Conservation (phyloP, 441 rosid species). For the Jatropha multifida region DNA sequence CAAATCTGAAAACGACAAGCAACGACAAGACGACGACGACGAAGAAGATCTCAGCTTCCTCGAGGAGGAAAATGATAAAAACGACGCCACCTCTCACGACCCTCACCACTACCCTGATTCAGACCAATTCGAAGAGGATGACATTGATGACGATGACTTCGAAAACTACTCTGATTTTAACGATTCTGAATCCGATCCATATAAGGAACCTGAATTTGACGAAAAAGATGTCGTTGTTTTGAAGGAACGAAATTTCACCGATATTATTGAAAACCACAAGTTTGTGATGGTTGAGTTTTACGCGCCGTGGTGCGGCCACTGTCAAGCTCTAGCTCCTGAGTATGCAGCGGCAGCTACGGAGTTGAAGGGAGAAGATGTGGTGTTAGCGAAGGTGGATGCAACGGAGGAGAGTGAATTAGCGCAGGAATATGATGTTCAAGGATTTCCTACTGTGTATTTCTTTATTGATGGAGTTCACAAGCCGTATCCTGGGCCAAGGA, state of each 20-base stretch:
- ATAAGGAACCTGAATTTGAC: slow-evolving; percentile 68
- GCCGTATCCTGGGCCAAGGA: slow-evolving; percentile 76
- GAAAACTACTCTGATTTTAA: slow-evolving; percentile 64
- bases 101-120: slow-evolving; percentile 29
- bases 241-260: slow-evolving; percentile 74
- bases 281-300: slow-evolving; percentile 96
- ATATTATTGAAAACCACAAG: slow-evolving; percentile 52
- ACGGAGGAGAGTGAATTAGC: slow-evolving; percentile 88
- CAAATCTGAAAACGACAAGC: slow-evolving; percentile 21
- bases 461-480: slow-evolving; percentile 85
- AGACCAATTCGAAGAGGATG: slow-evolving; percentile 37
- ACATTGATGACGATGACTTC: slow-evolving; percentile 31
- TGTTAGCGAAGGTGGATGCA: slow-evolving; percentile 88
- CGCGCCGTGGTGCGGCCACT: slow-evolving; percentile 99
- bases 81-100: slow-evolving; percentile 19
- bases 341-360: slow-evolving; percentile 98
- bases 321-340: slow-evolving; percentile 95
- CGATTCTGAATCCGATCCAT: slow-evolving; percentile 49
- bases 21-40: slow-evolving; percentile 47
- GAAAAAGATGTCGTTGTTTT: slow-evolving; percentile 90
- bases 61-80: slow-evolving; percentile 54
- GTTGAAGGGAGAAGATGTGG: slow-evolving; percentile 58
- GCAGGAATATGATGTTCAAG: slow-evolving; percentile 76
- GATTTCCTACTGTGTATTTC: slow-evolving; percentile 79
- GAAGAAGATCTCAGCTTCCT: slow-evolving; percentile 99